Evolutionary conservation across 2,329 filamentous ascomycete species (phyloP).

Genomic region (Lomentospora prolificans): DNA sequence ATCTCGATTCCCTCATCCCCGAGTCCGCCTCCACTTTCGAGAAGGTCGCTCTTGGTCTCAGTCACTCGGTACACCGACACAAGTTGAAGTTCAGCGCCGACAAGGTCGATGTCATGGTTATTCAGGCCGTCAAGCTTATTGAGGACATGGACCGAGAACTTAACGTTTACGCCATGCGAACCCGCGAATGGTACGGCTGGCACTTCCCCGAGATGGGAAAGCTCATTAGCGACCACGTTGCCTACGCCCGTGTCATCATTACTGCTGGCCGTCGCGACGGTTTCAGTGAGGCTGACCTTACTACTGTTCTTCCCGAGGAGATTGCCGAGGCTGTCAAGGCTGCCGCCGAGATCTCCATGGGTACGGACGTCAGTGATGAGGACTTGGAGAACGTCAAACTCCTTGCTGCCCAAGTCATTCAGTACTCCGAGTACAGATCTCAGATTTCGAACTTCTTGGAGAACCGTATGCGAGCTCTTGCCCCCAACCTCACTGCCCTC

Average conservation of each 20-base stretch:
- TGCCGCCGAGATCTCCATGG: constrained; percentile 95
- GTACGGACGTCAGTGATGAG: constrained; percentile 87
- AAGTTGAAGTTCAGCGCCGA: constrained; percentile 98
- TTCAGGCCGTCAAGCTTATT: constrained; percentile 86
- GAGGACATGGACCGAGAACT: constrained; percentile 98
- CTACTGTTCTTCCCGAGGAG: constrained; percentile 89
- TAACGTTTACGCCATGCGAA: constrained; percentile 97
- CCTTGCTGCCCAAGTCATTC: constrained; percentile 86
- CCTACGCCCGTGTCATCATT: constrained; percentile 81
- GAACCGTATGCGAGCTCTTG: constrained; percentile 91
- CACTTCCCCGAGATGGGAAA: constrained; percentile 98
- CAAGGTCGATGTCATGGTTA: constrained; percentile 99
- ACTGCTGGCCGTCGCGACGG: constrained; percentile 83
- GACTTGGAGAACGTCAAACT: constrained; percentile 89
- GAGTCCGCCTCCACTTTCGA: constrained; percentile 77
- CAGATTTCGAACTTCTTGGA: constrained; percentile 84
- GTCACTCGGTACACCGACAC: constrained; percentile 91
- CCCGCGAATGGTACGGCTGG: constrained; percentile 99
- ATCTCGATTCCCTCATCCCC: constrained; percentile 82
- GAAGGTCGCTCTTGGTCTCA: constrained; percentile 92
- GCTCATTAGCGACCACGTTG: constrained; percentile 94
- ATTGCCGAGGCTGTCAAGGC: constrained; percentile 87
- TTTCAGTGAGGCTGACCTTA: constrained; percentile 65
- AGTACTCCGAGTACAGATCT: constrained; percentile 80
- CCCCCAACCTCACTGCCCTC: constrained; percentile 87